A percentile compares a stretch with the other conserved stretches of the same genome.
These are phyloP conservation scores for Brassica incana DNA, from an alignment of 345 rosid genomes.

Conservation along the genomic window DNA sequence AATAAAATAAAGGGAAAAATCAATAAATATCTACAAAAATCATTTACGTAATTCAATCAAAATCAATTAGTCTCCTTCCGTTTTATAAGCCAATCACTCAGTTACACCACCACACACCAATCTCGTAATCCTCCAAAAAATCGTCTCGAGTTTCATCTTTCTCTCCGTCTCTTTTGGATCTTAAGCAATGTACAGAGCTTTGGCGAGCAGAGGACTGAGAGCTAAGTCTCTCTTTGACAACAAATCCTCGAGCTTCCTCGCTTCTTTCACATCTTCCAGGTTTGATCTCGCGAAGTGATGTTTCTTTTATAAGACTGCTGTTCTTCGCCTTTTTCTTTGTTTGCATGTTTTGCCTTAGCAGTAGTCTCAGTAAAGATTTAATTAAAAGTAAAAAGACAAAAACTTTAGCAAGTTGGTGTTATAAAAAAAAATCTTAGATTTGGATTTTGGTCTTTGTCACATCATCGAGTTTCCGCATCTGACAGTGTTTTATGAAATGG, in stretches of 20 bases:
- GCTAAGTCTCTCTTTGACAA: constrained; percentile 40
- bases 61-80: neutral
- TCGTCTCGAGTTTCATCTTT: constrained; percentile 4
- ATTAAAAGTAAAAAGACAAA: constrained; percentile 1
- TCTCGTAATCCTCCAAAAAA: constrained; percentile 15
- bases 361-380: neutral
- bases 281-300: constrained; percentile 5
- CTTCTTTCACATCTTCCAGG: constrained; percentile 50
- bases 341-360: constrained; percentile 2
- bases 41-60: constrained; percentile 19
- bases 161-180: constrained; percentile 33
- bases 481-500: neutral
- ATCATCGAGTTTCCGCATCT: constrained; percentile 29
- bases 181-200: constrained; percentile 50
- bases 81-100: neutral
- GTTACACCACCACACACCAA: neutral
- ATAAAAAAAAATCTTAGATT: constrained; percentile 4
- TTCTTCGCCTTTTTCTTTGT: constrained; percentile 1
- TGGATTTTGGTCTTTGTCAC: neutral
- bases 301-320: neutral
- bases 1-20: constrained; percentile 8
- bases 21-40: constrained; percentile 12
- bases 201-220: constrained; percentile 43
- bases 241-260: constrained; percentile 38
- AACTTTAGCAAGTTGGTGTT: constrained; percentile 35